A percentile compares a stretch with the other conserved stretches of the same genome.
Evolutionary conservation across 768 basidiomycete genomes (phyloP).

Genomic region (Lactarius hengduanensis): DNA sequence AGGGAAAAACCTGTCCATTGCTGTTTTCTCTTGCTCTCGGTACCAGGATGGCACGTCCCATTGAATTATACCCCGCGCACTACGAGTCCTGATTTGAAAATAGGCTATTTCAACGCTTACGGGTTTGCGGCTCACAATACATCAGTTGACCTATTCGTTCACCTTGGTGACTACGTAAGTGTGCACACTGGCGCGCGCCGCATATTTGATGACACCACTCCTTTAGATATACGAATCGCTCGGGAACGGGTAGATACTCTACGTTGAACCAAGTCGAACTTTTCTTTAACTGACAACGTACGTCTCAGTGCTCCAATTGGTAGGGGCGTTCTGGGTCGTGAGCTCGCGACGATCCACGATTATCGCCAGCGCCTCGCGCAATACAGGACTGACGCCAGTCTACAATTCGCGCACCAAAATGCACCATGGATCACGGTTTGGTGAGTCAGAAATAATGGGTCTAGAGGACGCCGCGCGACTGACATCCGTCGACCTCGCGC

Average conservation of each 20-base stretch:
- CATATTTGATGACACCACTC: background rate
- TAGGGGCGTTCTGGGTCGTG: constrained; percentile 49
- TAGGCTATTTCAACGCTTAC: constrained; percentile 63
- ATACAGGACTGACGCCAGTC: constrained; percentile 52
- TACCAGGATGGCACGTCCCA: constrained; percentile 45
- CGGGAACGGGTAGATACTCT: constrained; percentile 34
- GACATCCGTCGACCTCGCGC: background rate
- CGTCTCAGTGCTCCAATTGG: constrained; percentile 45
- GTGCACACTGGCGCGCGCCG: background rate
- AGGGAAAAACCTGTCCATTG: constrained; percentile 53
- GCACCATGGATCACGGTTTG: constrained; percentile 59
- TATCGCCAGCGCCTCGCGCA: constrained; percentile 52
- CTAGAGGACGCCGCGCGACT: background rate
- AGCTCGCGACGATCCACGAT: constrained; percentile 55
- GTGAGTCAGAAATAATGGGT: constrained; percentile 32
- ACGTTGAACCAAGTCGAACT: background rate
- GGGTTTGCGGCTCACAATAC: constrained; percentile 54
- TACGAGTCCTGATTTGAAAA: background rate
- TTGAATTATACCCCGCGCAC: background rate
- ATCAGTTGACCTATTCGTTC: constrained; percentile 52
- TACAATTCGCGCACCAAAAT: constrained; percentile 48
- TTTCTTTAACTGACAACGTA: background rate
- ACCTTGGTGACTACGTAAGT: constrained; percentile 60
- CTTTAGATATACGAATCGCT: constrained; percentile 50
- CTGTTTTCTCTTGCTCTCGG: constrained; percentile 59